Conservation (phyloP, 345 rosid genomes). For the Syzygium aqueum region DNA sequence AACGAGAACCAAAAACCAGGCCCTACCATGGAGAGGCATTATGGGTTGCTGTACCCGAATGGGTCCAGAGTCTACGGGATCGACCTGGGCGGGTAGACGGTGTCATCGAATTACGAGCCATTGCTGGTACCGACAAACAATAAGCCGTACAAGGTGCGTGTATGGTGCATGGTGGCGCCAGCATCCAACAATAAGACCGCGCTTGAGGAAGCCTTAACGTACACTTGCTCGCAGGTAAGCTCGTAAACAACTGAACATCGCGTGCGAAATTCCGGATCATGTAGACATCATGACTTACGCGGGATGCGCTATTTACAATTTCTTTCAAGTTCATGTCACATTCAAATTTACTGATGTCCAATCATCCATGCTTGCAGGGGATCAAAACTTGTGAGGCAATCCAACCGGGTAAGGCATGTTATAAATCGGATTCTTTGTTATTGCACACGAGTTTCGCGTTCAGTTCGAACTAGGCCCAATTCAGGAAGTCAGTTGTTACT, state of each 20-base stretch:
- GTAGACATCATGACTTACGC: background rate
- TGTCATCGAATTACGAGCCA: constrained; percentile 20
- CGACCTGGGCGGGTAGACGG: constrained; percentile 47
- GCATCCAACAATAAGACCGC: constrained; percentile 40
- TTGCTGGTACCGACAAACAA: constrained; percentile 66
- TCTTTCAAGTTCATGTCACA: background rate
- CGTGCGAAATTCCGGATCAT: background rate
- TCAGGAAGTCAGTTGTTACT: constrained; percentile 41
- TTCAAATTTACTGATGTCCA: background rate
- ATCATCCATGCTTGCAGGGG: constrained; percentile 54
- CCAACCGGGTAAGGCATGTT: constrained; percentile 38
- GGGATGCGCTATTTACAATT: background rate
- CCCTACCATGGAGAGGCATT: constrained; percentile 78
- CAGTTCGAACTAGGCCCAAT: constrained; percentile 75
- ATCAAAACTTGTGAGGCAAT: constrained; percentile 57
- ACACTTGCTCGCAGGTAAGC: background rate
- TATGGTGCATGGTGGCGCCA: constrained; percentile 66
- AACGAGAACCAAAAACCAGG: constrained; percentile 86
- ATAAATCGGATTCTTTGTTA: constrained; percentile 31
- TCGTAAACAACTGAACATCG: background rate
- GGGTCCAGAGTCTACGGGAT: constrained; percentile 52
- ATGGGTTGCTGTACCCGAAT: constrained; percentile 64
- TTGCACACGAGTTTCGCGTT: constrained; percentile 69
- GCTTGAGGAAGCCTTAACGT: constrained; percentile 41
- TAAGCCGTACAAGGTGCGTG: constrained; percentile 52